phyloP scores from a whole-genome alignment of 345 rosid species.

The Rhodomyrtus tomentosa region DNA sequence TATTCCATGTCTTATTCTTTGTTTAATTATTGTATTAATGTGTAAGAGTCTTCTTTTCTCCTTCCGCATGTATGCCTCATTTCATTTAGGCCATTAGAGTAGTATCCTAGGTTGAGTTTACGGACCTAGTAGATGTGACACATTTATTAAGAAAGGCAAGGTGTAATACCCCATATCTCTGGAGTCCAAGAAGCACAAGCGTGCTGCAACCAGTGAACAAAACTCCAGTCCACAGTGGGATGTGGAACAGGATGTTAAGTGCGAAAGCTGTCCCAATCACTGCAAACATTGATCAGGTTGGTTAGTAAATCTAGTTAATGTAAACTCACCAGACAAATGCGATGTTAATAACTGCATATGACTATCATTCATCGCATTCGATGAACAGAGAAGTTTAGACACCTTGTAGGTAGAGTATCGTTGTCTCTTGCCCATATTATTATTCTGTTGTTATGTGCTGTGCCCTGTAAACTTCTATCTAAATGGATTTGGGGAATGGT shows the following conservation, averaged over 20 bases:
- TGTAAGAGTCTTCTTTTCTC: no score
- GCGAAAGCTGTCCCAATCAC: constrained; percentile 65
- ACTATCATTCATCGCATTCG: neutral
- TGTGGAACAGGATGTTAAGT: constrained; percentile 30
- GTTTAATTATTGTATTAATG: no score
- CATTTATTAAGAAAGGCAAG: no score
- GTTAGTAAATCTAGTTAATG: neutral
- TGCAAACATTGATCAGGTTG: neutral
- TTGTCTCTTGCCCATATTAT: neutral
- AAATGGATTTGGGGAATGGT: neutral
- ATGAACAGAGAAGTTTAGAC: neutral
- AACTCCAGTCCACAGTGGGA: constrained; percentile 52
- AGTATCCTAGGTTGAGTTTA: no score
- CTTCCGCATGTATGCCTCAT: no score
- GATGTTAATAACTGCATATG: neutral
- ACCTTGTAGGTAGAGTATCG: neutral
- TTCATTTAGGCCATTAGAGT: no score
- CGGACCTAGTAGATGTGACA: no score
- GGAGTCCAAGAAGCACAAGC: constrained; percentile 50
- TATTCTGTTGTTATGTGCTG: neutral
- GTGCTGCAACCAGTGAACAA: constrained; percentile 45
- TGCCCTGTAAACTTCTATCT: neutral
- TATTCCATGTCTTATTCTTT: no score
- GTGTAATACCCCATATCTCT: constrained; percentile 62
- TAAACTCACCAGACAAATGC: neutral